Evolutionary conservation across 495 filamentous ascomycete genomes (phyloP), one percentile per base, ranked within the genome.

Genomic region (Neurospora terricola): DNA sequence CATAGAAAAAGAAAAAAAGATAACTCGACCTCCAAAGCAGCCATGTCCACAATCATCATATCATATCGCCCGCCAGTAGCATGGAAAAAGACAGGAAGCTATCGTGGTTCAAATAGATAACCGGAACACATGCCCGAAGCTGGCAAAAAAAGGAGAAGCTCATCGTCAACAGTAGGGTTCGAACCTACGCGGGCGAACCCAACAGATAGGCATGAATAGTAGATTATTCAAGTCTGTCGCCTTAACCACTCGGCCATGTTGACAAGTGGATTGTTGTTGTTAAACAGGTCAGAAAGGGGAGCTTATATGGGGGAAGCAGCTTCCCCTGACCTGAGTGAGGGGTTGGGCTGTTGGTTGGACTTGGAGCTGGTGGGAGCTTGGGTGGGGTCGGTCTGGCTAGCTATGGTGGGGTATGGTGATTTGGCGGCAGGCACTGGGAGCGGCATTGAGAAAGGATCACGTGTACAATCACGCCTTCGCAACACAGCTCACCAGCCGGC

Each of bases 181-280:
- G 54, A 62, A 62, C 54, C 54, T 62, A 34, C 14, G 54, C 54
- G 54, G 54, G 27, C 54, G 54, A 62, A 62, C 27, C 54, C 54
- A 62, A 62, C 54, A 62, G 54, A 62, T 62, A 18, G 27, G 6
- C 42, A n/a, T 34, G 54, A 62, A 62, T 62, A 62, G 8, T 14
- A 27, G 48, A 5, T 54, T 54, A 62, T 62, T 62, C 54, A 62
- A 62, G 54, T 62, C 54, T 62, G 54, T 62, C 54, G 54, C 54
- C 54, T 62, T 62, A 62, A 62, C 54, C 54, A 62, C 54, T 62
- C 54, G 54, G 54, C 54, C 54, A 62, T 18, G 27, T 34, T 62
- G 54, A 16, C 54, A 62, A 8, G 54, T 62, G 54, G 54, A 54
- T 45, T 36, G 9, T 38, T 38, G 23, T 30, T 59, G 23, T 4